Evolutionary conservation across 108 stramenopile species (phyloP), one percentile per base, ranked within the genome.

Genomic region (Cyclotella choctawhatcheeana): DNA sequence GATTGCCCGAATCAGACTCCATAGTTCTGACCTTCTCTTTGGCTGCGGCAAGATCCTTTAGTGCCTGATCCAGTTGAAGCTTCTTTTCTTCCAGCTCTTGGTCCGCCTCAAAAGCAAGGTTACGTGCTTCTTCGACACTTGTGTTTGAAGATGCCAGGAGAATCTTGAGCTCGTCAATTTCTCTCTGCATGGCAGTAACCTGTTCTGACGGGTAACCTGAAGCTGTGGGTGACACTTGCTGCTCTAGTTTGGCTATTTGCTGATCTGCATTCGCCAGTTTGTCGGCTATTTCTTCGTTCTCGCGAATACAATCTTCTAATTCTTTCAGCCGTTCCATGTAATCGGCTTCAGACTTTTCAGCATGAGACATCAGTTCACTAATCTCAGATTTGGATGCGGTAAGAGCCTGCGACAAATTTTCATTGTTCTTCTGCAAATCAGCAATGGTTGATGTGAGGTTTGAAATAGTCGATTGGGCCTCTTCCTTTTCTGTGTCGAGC

Each of bases 111-210:
- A 82, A 40, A 21, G 81, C 81, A 3, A 76, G 65, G 16, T 69
- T 44, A 30, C 89, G 75, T 33, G 87, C 86, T 67, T 88, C 85
- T n/a, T 84, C 79, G 24, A 87, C 87, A 20, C 82, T 81, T 10
- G 69, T 81, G 44, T 88, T 91, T 20, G 87, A 63, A 43, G 70
- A 79, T 31, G 76, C 58, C 20, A 92, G 79, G 30, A 91, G 86
- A 54, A 72, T 65, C 58, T 77, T 88, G 40, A 92, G 55, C 25
- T 92, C 89, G 8, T 69, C 25, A 29, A 86, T 85, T 66, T 89
- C 83, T 8, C 50, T 18, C 54, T 73, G 67, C 43, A 86, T 13
- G 6, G 59, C 65, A 31, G 54, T 27, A 31, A 63, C 22, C 30
- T 54, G 10, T 14, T 52, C 55, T 16, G 33, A 40, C 21, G 34